These are phyloP conservation scores for Lasiodiplodia sp. DNA, from an alignment of 2,329 filamentous ascomycete species.

Conservation along the genomic window DNA sequence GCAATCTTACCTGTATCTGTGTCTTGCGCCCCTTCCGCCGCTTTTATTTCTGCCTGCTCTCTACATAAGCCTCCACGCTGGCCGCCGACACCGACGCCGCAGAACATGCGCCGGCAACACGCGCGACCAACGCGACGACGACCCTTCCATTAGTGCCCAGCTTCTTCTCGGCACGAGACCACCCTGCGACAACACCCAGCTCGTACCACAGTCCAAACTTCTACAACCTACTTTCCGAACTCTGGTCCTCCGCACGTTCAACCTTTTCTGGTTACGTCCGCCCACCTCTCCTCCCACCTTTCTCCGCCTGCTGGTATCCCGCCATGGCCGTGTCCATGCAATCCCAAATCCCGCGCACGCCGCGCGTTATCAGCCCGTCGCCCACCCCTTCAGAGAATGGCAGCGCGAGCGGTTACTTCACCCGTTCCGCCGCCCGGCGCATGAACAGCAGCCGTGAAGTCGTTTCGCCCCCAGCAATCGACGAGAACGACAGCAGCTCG, in stretches of 20 bases:
- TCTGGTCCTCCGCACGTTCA: slow-evolving; percentile 33
- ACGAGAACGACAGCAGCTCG: slow-evolving; percentile 65
- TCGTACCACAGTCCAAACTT: background rate
- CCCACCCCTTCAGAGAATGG: slow-evolving; percentile 72
- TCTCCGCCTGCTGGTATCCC: slow-evolving; percentile 50
- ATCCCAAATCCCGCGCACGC: slow-evolving; percentile 74
- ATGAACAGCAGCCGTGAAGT: slow-evolving; percentile 57
- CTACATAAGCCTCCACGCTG: slow-evolving; percentile 21
- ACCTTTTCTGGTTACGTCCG: slow-evolving; percentile 41
- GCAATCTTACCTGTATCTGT: slow-evolving; percentile 17
- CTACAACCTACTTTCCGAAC: slow-evolving; percentile 15
- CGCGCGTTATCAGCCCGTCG: slow-evolving; percentile 88
- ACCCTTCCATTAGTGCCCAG: slow-evolving; percentile 15
- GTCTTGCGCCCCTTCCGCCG: background rate
- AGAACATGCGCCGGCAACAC: slow-evolving; percentile 27
- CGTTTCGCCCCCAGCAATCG: slow-evolving; percentile 65
- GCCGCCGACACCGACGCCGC: slow-evolving; percentile 20
- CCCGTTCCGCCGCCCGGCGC: slow-evolving; percentile 74
- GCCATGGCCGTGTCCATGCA: slow-evolving; percentile 57
- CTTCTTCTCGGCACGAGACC: slow-evolving; percentile 21
- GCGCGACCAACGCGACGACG: slow-evolving; percentile 23
- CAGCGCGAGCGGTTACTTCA: slow-evolving; percentile 65
- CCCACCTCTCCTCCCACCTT: slow-evolving; percentile 66
- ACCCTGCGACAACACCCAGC: slow-evolving; percentile 8
- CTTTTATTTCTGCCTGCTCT: background rate